These are phyloP conservation scores for Amanita pallidorosea DNA, from an alignment of 768 basidiomycete species.

Conservation along the genomic window DNA sequence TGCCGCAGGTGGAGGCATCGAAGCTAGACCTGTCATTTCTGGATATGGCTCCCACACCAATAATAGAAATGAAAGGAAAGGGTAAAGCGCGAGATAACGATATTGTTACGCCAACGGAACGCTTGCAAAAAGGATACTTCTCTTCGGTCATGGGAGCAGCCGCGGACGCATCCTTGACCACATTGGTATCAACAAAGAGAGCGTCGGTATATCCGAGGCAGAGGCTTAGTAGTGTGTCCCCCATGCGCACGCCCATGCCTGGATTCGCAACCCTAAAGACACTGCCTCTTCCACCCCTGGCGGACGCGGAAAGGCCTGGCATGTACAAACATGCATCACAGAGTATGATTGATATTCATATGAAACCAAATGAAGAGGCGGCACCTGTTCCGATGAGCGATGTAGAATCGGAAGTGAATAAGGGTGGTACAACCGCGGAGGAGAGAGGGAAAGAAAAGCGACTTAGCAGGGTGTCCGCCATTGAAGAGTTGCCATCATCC, in stretches of 20 bases:
- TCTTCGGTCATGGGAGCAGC: background rate
- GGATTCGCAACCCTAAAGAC: background rate
- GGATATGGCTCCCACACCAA: slow-evolving; percentile 6
- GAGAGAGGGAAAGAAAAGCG: slow-evolving; percentile 15
- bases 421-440: slow-evolving; percentile 4
- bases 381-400: slow-evolving; percentile 8
- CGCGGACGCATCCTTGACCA: background rate
- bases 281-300: slow-evolving; percentile 1
- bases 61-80: slow-evolving; percentile 15
- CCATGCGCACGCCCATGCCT: background rate
- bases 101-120: slow-evolving; percentile 6
- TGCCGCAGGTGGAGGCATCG: slow-evolving; percentile 20
- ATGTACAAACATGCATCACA: slow-evolving; percentile 51
- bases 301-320: slow-evolving; percentile 18
- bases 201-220: background rate
- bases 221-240: background rate
- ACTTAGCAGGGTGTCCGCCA: slow-evolving; percentile 18
- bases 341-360: slow-evolving; percentile 52
- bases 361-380: slow-evolving; percentile 18
- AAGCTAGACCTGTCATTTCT: slow-evolving; percentile 23
- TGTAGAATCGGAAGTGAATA: slow-evolving; percentile 5
- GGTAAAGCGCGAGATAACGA: slow-evolving; percentile 11
- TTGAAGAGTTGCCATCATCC: slow-evolving; percentile 20
- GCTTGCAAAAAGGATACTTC: slow-evolving; percentile 1
- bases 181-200: background rate